These are phyloP conservation scores for Kwoniella bestiolae DNA, from an alignment of 768 basidiomycete genomes.

Conservation along the genomic window DNA sequence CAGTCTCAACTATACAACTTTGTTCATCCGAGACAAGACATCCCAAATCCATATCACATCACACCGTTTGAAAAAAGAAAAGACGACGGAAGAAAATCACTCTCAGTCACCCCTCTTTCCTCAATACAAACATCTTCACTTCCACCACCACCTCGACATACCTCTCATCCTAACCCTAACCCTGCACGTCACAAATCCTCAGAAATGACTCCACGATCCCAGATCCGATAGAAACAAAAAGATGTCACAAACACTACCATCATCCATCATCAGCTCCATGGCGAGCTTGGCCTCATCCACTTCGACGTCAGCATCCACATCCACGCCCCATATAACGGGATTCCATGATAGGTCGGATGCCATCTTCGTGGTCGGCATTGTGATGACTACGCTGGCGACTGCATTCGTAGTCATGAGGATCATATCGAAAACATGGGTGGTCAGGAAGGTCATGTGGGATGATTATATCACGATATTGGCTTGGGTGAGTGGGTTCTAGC, in stretches of 20 bases:
- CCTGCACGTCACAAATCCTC: not conserved
- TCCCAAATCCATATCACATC: too few relatives aligned
- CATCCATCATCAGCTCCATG: not conserved
- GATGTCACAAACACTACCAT: not conserved
- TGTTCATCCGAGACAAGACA: not conserved
- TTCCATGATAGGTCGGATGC: conserved; percentile 36
- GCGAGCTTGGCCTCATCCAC: not conserved
- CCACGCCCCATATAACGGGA: conserved; percentile 36
- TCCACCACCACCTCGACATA: too few relatives aligned
- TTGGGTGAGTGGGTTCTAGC: conserved; percentile 52
- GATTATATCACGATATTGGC: conserved; percentile 47
- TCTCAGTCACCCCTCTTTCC: too few relatives aligned
- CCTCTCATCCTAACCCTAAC: not conserved
- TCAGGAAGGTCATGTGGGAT: conserved; percentile 38
- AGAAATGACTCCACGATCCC: not conserved
- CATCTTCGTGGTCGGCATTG: conserved; percentile 50
- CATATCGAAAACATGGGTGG: conserved; percentile 46
- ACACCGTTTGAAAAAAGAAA: not conserved
- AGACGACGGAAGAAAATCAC: not conserved
- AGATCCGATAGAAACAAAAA: not conserved
- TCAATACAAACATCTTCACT: too few relatives aligned
- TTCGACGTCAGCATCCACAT: not conserved
- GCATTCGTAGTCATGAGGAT: conserved; percentile 42
- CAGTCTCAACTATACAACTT: not conserved
- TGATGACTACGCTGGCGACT: conserved; percentile 46